Evolutionary conservation across 345 rosid genomes (phyloP).

Genomic region (Capsella bursapastoris): DNA sequence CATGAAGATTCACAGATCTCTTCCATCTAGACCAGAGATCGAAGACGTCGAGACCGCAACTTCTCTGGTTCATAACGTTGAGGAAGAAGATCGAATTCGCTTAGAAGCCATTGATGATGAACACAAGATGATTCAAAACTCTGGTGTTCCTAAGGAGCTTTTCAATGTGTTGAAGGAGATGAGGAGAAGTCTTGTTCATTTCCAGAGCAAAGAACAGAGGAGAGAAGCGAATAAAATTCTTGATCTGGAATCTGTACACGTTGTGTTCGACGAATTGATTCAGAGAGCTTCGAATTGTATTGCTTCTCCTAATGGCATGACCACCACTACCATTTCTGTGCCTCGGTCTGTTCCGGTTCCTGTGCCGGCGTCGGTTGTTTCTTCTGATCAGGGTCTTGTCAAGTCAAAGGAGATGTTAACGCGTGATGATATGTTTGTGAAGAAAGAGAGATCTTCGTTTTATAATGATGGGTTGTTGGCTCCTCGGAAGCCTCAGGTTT

Average conservation of each 20-base stretch:
- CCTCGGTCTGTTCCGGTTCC: background rate
- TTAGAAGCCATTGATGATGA: slow-evolving; percentile 58
- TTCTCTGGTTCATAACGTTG: slow-evolving; percentile 65
- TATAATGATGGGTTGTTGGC: slow-evolving; percentile 53
- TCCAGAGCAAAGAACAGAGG: slow-evolving; percentile 73
- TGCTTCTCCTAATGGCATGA: slow-evolving; percentile 43
- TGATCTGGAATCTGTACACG: slow-evolving; percentile 75
- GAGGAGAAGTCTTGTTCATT: slow-evolving; percentile 61
- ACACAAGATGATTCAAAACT: slow-evolving; percentile 41
- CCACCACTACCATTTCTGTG: background rate
- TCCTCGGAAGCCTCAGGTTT: slow-evolving; percentile 53
- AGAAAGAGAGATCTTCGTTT: slow-evolving; percentile 58
- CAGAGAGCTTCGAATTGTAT: slow-evolving; percentile 85
- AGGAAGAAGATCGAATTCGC: slow-evolving; percentile 72
- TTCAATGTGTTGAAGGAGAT: slow-evolving; percentile 72
- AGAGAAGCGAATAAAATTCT: slow-evolving; percentile 71
- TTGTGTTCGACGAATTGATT: slow-evolving; percentile 72
- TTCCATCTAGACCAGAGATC: slow-evolving; percentile 72
- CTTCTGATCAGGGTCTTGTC: slow-evolving; percentile 45
- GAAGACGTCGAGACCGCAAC: slow-evolving; percentile 85
- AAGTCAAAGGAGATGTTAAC: slow-evolving; percentile 53
- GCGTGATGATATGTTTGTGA: slow-evolving; percentile 77
- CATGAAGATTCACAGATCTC: slow-evolving; percentile 82
- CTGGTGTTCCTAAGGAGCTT: slow-evolving; percentile 74
- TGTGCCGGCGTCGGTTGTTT: slow-evolving; percentile 13